phyloP scores from a whole-genome alignment of 495 filamentous ascomycete species.

The Hyaloscypha finlandica region DNA sequence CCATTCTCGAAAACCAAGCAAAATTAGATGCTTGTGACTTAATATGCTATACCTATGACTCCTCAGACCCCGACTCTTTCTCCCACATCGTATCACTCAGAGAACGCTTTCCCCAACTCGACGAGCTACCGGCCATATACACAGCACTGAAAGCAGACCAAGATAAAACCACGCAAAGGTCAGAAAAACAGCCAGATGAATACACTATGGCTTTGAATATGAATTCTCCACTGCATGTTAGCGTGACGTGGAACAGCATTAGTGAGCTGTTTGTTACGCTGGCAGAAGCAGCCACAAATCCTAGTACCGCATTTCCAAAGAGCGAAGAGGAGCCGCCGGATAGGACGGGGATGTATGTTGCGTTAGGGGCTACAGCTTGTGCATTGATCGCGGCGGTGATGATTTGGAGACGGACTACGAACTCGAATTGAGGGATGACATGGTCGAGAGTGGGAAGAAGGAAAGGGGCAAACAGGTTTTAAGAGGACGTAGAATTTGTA shows the following conservation, averaged over 20 bases:
- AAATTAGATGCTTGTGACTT: constrained; percentile 94
- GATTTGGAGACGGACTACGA: constrained; percentile 57
- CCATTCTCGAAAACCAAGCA: constrained; percentile 86
- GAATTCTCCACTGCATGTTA: constrained; percentile 88
- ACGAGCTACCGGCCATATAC: constrained; percentile 86
- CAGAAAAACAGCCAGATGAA: constrained; percentile 88
- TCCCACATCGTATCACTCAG: constrained; percentile 84
- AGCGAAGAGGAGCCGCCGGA: constrained; percentile 81
- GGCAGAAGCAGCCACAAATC: constrained; percentile 89
- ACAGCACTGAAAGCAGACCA: constrained; percentile 91
- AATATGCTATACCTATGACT: constrained; percentile 94
- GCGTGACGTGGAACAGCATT: constrained; percentile 87
- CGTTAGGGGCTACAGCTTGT: constrained; percentile 76
- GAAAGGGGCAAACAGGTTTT: background rate
- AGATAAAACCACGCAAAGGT: constrained; percentile 91
- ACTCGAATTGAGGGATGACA: constrained; percentile 19
- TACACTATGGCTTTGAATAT: constrained; percentile 82
- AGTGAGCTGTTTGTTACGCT: constrained; percentile 83
- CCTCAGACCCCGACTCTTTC: constrained; percentile 92
- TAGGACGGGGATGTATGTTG: constrained; percentile 81
- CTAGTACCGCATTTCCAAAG: constrained; percentile 83
- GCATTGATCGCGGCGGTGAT: constrained; percentile 79
- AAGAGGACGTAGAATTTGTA: background rate
- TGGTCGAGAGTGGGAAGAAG: background rate
- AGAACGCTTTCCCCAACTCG: constrained; percentile 74